Evolutionary conservation across 805 yeast species (phyloP).

Genomic region (Pachysolen tannophilus): DNA sequence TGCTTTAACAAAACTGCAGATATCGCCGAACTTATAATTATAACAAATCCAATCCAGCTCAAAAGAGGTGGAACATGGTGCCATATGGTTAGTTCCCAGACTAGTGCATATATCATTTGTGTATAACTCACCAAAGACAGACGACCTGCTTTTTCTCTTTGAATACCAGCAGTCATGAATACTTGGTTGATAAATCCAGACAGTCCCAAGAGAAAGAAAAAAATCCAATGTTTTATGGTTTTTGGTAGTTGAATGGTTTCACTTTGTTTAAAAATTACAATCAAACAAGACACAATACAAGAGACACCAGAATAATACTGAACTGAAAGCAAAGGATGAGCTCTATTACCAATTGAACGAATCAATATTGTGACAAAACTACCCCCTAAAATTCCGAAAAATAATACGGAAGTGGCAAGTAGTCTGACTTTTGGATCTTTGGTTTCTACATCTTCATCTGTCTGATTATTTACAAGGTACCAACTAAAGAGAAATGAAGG

Average conservation of each 20-base stretch:
- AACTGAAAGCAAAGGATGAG: constrained; percentile 36
- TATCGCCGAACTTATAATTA: constrained; percentile 29
- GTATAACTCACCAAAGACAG: constrained; percentile 32
- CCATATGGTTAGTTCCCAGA: constrained; percentile 37
- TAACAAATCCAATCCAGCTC: constrained; percentile 30
- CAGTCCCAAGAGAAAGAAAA: constrained; percentile 30
- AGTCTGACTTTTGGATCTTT: constrained; percentile 30
- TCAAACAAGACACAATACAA: constrained; percentile 21
- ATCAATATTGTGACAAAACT: constrained; percentile 32
- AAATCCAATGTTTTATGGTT: constrained; percentile 24
- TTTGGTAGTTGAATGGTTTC: not conserved
- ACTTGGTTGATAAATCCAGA: constrained; percentile 40
- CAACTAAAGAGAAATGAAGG: constrained; percentile 29
- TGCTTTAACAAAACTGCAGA: constrained; percentile 7
- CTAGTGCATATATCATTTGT: constrained; percentile 35
- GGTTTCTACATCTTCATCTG: constrained; percentile 29
- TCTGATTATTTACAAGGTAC: constrained; percentile 1
- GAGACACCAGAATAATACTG: constrained; percentile 33
- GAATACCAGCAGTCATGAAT: constrained; percentile 37
- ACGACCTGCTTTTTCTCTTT: constrained; percentile 33
- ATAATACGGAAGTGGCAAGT: constrained; percentile 22
- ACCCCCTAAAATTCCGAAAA: constrained; percentile 31
- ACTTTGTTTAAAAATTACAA: not conserved
- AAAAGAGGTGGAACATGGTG: constrained; percentile 33
- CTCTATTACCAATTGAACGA: constrained; percentile 32